Evolutionary conservation across 2,329 filamentous ascomycete species (phyloP), one percentile per base, ranked within the genome.

Genomic region (Ophiostoma perfectum): DNA sequence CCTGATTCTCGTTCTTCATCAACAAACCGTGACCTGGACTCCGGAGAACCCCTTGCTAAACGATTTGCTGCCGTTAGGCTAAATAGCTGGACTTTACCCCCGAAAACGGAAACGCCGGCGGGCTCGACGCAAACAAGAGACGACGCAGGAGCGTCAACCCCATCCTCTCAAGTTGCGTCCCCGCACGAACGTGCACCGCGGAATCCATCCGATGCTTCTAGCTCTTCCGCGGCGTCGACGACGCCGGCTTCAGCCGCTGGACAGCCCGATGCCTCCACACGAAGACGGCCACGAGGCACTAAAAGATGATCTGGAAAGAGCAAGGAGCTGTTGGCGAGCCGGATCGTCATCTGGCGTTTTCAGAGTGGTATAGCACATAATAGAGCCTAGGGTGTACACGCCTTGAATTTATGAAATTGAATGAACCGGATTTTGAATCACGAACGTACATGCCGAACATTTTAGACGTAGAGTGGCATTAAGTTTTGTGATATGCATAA

Each of bases 21-120:
- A 45, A 77, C 78, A 70, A 47, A 71, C 52, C 58, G 58, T 62
- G 58, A 62, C 58, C 38, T 62, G 12, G 72, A 74, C 67, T 77
- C 79, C 72, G 81, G 80, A 76, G 82, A 84, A 80, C 83, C 81
- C 72, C 83, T 87, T 82, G 83, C 85, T 86, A 88, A 88, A 81
- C 81, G 84, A 80, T 83, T 88, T 85, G 84, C 84, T 83, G 83
- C 84, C 80, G 84, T 87, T 83, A 88, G 85, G 83, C 82, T 86
- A 78, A 85, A 83, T 75, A 80, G 62, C 38, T 62, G 58, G 58
- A 42, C 58, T 45, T 55, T 47, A 36, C 52, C 66, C 66, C 58
- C 58, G 5, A 39, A 41, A 16, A 5, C 38, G 58, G 38, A 41
- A 12, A 27, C 27, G 27, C 27, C 27, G 27, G 27, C 2, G 27